Base-by-base conservation (phyloP, 2,329 filamentous ascomycete genomes). In the Hymenoscyphus scutula region DNA sequence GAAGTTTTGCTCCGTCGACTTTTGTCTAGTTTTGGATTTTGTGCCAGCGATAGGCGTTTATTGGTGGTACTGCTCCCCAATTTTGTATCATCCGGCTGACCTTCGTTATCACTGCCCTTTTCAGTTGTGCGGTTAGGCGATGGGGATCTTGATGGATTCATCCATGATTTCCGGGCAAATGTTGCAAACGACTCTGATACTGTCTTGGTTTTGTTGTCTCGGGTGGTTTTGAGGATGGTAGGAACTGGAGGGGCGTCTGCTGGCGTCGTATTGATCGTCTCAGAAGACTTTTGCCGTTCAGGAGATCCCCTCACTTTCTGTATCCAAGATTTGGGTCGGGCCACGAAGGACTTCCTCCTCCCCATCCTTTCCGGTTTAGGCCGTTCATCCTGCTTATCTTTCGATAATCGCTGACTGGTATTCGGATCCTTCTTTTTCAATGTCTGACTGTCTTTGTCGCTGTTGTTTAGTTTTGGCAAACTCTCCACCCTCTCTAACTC, bases 101-200 rank as follows among this genome's bases (percentile, higher is more conserved):
- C 62, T 53, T 65, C 65, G 48, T 63, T 61, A 17, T 71, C 68
- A 27, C 56, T 48, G 8, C 67, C 65, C 61, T 66, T 70, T 53
- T 32, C 62, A 15, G 37, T 29, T 5, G 59, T 65, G 56, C 67
- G 66, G 41, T 73, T 75, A 3, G 80, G 79, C 23, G 80, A 81
- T 7, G 80, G 77, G 3, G 80, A 79, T 64, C 79, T 76, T 29
- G 79, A 80, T 5, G 74, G 73, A 10, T 76, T 76, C 53, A 76
- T 76, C 81, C 81, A 84, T 60, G 80, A 79, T 71, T 80, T 82
- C 56, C 80, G 77, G 37, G 80, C 79, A 59, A 84, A 74, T 54
- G 75, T 80, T 56, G 78, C 78, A 66, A 83, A 75, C 27, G 81
- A 78, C 34, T 77, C 80, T n/a, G 81, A 79, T 65, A 82, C 77